Base-by-base conservation (phyloP, 2,329 filamentous ascomycete species). In the Phaeoacremonium minimum region DNA sequence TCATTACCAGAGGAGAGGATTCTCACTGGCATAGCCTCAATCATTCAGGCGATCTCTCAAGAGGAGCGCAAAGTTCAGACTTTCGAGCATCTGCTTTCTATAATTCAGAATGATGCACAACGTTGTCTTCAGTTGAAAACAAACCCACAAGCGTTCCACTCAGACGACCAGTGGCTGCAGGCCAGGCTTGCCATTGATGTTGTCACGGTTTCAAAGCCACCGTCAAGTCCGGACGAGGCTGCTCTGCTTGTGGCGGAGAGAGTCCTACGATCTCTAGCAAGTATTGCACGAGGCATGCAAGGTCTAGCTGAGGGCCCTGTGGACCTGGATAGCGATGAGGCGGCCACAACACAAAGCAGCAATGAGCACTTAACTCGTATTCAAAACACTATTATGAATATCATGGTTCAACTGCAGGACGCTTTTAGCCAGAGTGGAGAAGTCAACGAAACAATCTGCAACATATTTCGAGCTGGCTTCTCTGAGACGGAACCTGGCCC, bases 401-500 rank as follows among this genome's bases (percentile, higher is more conserved):
- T 74, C 11, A 57, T 78, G 20, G 54, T 64, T 9, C 60, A 66
- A n/a, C 44, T 73, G 5, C 71, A 74, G 41, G 43, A 52, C 4
- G 51, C 75, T 0, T 81, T 88, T 31, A 71, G 67, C 4, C 61
- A 59, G 3, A 79, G 75, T 39, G 73, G 77, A 15, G 87, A 90
- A 46, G 73, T 87, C 9, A 72, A 84, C 15, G 85, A 90, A 50
- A 71, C 77, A 4, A 78, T 83, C 20, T 93, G 87, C 59, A 72
- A 71, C 39, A 76, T 90, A 32, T 69, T 91, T 33, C 77, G 81
- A 28, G 75, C 80, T 15, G 87, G 87, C 1, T 90, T 90, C 50
- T 81, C 81, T 1, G 87, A 94, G 56, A 74, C 71, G 0, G 75
- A 80, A 17, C 77, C 83, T 4, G 87, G 87, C 0, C 84, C 86